Base-by-base conservation (phyloP, 1,284 basidiomycete species). In the Leccinum pachyderme region DNA sequence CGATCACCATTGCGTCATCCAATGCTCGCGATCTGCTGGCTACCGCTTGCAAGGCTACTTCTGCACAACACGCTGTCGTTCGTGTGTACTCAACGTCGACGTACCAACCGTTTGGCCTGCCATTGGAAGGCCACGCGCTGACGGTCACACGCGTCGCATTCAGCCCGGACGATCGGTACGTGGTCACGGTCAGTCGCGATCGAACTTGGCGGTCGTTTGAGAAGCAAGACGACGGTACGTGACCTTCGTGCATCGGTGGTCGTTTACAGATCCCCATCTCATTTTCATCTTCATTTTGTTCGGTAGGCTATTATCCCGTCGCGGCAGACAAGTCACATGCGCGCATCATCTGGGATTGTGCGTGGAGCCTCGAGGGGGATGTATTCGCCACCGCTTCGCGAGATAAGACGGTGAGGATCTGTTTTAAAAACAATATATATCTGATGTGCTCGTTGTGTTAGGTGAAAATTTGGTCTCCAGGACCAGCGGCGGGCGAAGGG, bases 311-410 rank as follows among this genome's bases (percentile, higher is more conserved):
- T 66, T 61, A 75, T 13, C 81, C 86, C 0, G 63, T 86, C 12
- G 81, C 83, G 5, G 80, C 83, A 8, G 86, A 95, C 60, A 94
- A 92, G 70, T 86, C 93, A 0, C 96, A 99, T 72, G 81, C 84
- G 1, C 83, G 97, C 31, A 98, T 99, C 66, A 89, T 99, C 39
- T 96, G 97, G 92, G 97, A 99, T 70, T 91, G 88, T 64, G 83
- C 86, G 24, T 99, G 95, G 93, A 78, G 86, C 1, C 65, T 70
- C 2, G 85, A 90, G 61, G 83, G 83, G 5, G 80, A 85, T 56
- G 64, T 87, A 6, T 99, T 99, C 69, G 94, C 86, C 2, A 99
- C 97, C 1, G 95, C 93, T 1, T 95, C 95, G 5, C 81, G 97
- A 46, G 96, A 99, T 72, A 98, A 96, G 76, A 93, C 89, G n/a